Evolutionary conservation across 768 basidiomycete species (phyloP).

Genomic region (Collybia nuda): DNA sequence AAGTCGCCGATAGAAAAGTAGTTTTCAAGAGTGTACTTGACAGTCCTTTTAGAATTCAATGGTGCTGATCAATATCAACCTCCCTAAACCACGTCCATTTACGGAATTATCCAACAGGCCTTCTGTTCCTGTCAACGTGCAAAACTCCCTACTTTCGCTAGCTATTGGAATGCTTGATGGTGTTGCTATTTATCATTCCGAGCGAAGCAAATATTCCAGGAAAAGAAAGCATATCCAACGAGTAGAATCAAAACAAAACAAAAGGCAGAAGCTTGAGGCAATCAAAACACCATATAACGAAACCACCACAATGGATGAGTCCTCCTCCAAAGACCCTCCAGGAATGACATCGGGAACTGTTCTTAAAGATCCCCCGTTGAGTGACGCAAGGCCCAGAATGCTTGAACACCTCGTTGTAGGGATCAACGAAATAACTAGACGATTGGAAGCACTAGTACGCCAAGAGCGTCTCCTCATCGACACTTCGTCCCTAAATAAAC

Average conservation of each 20-base stretch:
- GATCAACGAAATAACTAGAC: conserved; percentile 80
- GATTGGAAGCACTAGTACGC: conserved; percentile 59
- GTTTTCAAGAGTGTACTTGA: conserved; percentile 72
- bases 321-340: too few relatives aligned
- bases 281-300: background rate
- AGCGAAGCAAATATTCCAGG: conserved; percentile 26
- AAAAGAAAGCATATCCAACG: conserved; percentile 37
- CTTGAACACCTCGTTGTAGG: conserved; percentile 57
- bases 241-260: conserved; percentile 9
- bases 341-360: too few relatives aligned
- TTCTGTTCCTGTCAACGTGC: conserved; percentile 56
- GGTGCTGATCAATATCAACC: conserved; percentile 39
- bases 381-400: conserved; percentile 31
- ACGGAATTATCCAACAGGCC: conserved; percentile 45
- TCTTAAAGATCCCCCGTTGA: too few relatives aligned
- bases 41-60: conserved; percentile 68
- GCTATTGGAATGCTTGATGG: conserved; percentile 51
- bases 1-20: conserved; percentile 52
- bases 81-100: too few relatives aligned
- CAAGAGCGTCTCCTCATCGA: conserved; percentile 24
- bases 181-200: conserved; percentile 41
- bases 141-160: conserved; percentile 56
- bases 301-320: too few relatives aligned
- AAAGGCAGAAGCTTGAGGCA: conserved; percentile 3
- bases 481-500: conserved; percentile 16